phyloP scores from a whole-genome alignment of 2,329 filamentous ascomycete genomes.

The Trichoderma breve region DNA sequence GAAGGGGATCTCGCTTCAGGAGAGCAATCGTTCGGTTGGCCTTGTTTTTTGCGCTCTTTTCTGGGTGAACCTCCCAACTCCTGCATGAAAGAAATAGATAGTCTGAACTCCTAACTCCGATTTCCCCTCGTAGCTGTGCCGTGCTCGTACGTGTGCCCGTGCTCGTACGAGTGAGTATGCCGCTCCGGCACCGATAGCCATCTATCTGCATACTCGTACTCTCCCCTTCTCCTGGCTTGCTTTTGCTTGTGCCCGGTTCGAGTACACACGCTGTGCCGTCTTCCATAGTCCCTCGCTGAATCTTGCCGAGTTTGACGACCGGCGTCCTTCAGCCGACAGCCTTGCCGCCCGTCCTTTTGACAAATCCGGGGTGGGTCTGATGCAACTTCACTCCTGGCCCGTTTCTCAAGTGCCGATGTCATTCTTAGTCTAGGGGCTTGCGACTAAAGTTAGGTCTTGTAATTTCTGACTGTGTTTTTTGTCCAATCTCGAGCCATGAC shows the following conservation, averaged over 20 bases:
- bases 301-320: conserved; percentile 3
- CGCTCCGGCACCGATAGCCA: conserved; percentile 13
- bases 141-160: not conserved
- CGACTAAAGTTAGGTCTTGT: not conserved
- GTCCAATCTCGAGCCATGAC: not conserved
- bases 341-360: not conserved
- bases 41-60: not conserved
- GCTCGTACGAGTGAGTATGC: not conserved
- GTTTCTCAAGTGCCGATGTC: conserved; percentile 10
- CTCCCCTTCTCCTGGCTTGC: not conserved
- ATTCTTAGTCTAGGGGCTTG: not conserved
- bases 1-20: not conserved
- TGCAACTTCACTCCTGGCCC: not conserved
- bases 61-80: not conserved
- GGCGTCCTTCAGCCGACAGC: not conserved
- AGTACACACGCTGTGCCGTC: not conserved
- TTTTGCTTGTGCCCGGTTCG: not conserved
- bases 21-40: not conserved
- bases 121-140: not conserved
- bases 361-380: not conserved
- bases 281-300: not conserved
- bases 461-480: not conserved
- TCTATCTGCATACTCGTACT: too few species aligned
- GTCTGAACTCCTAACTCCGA: not conserved
- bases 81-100: not conserved